These are phyloP conservation scores for Daedaleopsis sinensis DNA, from an alignment of 768 basidiomycete genomes.

Conservation along the genomic window DNA sequence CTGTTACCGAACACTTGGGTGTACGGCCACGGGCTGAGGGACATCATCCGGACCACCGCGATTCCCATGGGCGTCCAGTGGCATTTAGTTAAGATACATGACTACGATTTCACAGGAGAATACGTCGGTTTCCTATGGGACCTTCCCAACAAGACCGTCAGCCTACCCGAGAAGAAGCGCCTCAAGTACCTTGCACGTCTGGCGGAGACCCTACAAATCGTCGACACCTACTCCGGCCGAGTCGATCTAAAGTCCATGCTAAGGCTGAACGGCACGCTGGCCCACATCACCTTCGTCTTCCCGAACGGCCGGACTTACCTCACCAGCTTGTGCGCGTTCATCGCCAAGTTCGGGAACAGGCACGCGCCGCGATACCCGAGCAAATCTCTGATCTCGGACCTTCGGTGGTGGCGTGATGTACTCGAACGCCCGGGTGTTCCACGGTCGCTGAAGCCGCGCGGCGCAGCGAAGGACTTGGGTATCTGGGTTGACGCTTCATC, in stretches of 20 bases:
- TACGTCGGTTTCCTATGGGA: slow-evolving; percentile 39
- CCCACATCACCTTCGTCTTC: slow-evolving; percentile 38
- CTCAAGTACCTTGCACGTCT: slow-evolving; percentile 26
- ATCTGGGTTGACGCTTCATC: slow-evolving; percentile 1
- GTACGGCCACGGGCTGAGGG: not conserved
- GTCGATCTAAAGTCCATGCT: slow-evolving; percentile 21
- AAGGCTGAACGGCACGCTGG: slow-evolving; percentile 35
- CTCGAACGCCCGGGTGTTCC: not conserved
- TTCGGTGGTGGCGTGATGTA: slow-evolving; percentile 37
- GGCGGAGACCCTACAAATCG: slow-evolving; percentile 15
- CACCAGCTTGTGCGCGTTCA: slow-evolving; percentile 29
- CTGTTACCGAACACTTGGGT: not conserved
- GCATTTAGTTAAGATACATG: slow-evolving; percentile 21
- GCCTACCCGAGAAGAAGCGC: slow-evolving; percentile 35
- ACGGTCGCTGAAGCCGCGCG: not conserved
- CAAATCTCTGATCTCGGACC: slow-evolving; percentile 27
- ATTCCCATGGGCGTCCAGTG: slow-evolving; percentile 28
- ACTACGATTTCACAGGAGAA: slow-evolving; percentile 23
- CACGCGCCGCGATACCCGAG: slow-evolving; percentile 23
- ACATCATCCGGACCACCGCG: slow-evolving; percentile 7
- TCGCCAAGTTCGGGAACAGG: slow-evolving; percentile 27
- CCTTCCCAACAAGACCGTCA: slow-evolving; percentile 27
- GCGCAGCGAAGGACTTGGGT: not conserved
- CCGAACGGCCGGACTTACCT: slow-evolving; percentile 30
- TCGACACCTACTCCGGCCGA: not conserved